phyloP scores from a whole-genome alignment of 2,329 filamentous ascomycete genomes.

The Grosmannia clavigera region DNA sequence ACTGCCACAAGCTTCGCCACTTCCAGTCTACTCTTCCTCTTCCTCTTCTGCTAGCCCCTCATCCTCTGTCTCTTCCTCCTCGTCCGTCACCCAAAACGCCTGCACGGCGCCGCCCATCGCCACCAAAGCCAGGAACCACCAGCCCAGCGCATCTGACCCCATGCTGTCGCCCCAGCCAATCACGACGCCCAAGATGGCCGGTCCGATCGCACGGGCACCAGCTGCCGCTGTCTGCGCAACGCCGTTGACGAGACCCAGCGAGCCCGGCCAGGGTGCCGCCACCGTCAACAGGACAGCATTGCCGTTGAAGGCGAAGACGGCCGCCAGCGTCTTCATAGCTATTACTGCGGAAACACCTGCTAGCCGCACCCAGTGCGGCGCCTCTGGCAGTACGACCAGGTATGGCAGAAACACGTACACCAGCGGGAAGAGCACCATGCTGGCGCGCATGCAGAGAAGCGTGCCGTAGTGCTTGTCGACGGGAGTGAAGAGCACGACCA shows the following conservation, averaged over 20 bases:
- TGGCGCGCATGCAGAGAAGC: constrained; percentile 4
- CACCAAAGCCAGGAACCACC: constrained; percentile 6
- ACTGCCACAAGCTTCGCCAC: no score
- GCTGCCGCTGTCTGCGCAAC: constrained; percentile 6
- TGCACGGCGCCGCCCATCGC: constrained; percentile 1
- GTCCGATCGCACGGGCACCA: constrained; percentile 3
- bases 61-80: background rate
- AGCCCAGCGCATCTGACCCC: constrained; percentile 2
- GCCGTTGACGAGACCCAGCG: constrained; percentile 8
- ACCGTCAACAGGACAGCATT: constrained; percentile 6
- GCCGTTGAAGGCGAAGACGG: constrained; percentile 9
- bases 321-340: background rate
- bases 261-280: constrained; percentile 4
- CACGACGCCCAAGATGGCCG: constrained; percentile 6
- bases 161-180: constrained; percentile 4
- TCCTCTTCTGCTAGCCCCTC: background rate
- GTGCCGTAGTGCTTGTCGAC: constrained; percentile 4
- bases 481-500: constrained; percentile 4
- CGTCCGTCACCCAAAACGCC: constrained; percentile 6
- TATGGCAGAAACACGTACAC: constrained; percentile 5
- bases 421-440: constrained; percentile 1
- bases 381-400: constrained; percentile 3
- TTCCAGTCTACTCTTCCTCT: background rate
- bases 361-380: constrained; percentile 1
- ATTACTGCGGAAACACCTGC: background rate